These are phyloP conservation scores for Alternaria viburni DNA, from an alignment of 2,329 filamentous ascomycete genomes.

Conservation along the genomic window DNA sequence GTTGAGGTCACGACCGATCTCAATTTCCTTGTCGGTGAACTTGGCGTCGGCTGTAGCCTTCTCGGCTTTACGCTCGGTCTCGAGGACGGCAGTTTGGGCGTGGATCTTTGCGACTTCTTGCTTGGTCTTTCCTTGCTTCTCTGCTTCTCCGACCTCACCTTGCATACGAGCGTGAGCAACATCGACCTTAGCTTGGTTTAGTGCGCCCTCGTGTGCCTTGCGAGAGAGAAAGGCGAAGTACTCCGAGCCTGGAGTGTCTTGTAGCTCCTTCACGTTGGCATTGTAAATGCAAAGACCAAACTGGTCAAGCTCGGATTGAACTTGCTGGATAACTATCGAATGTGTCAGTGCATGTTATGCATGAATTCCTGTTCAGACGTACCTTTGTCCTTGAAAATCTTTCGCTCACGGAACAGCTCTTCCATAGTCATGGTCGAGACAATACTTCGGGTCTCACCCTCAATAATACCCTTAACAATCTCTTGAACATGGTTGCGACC, in stretches of 20 bases:
- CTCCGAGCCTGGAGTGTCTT: constrained; percentile 79
- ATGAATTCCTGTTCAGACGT: neutral
- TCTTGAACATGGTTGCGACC: constrained; percentile 74
- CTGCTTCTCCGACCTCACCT: constrained; percentile 77
- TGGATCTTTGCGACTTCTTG: constrained; percentile 88
- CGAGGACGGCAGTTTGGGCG: constrained; percentile 81
- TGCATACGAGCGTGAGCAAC: constrained; percentile 65
- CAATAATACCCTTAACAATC: constrained; percentile 89
- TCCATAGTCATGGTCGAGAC: constrained; percentile 93
- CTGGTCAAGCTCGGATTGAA: constrained; percentile 78
- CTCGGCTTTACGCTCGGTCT: constrained; percentile 83
- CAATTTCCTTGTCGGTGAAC: constrained; percentile 74
- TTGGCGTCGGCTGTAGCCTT: constrained; percentile 79
- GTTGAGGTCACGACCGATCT: constrained; percentile 75
- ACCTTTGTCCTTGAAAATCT: constrained; percentile 73
- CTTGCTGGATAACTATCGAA: constrained; percentile 60
- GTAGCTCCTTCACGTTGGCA: constrained; percentile 84
- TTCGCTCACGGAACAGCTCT: constrained; percentile 80
- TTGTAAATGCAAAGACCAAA: constrained; percentile 74
- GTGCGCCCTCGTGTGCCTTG: constrained; percentile 85
- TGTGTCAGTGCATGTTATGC: neutral
- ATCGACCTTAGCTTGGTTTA: constrained; percentile 75
- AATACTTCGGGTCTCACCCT: constrained; percentile 83
- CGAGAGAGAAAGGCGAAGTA: constrained; percentile 84
- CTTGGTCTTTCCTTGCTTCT: constrained; percentile 80